Base-by-base conservation (phyloP, 192 early-diverging fungal genomes). In the Cetraspora pellucida region DNA sequence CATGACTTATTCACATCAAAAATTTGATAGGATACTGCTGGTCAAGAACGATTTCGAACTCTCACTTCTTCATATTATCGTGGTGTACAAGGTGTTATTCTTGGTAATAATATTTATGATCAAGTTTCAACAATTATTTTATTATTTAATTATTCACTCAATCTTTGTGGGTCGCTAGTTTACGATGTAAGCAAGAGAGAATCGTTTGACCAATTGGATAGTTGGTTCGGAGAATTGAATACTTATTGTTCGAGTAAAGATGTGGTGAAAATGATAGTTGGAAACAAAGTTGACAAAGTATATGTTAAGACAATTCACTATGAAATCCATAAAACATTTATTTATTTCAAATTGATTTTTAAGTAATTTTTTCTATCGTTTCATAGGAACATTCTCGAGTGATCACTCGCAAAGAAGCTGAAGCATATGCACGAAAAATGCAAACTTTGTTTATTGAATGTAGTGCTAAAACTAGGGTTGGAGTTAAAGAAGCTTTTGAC, bases 41-140 rank as follows among this genome's bases (percentile, higher is more conserved):
- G 98, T 50, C 98, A 99, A 82, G 98, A 99, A 83, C 90, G 98
- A 43, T 99, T 98, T 85, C 82, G 98, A 55, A 98, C 98, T 1
- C 84, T 99, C 66, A 99, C 98, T 25, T 97, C 95, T 21, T 93
- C 93, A 31, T 99, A 98, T 82, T 99, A 99, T 78, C 90, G 97
- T 47, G 97, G 96, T 37, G 98, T 96, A 7, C 96, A 98, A 77
- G 98, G 97, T 14, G 97, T 99, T 1, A 97, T 99, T 64, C 85
- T 99, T 55, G 94, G 94, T 93, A 87, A 52, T 82, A 17, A 14
- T 57, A 14, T 2, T 23, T 13, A 13, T 47, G 23, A 9, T 59
- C 50, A 23, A 28, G 47, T 27, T 16, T 43, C 61, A 21, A 43
- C 17, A 23, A 13, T 28, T 16, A 10, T 10, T 43, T 65, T 1